phyloP scores from a whole-genome alignment of 345 rosid genomes.

The Pelargonium nanum region DNA sequence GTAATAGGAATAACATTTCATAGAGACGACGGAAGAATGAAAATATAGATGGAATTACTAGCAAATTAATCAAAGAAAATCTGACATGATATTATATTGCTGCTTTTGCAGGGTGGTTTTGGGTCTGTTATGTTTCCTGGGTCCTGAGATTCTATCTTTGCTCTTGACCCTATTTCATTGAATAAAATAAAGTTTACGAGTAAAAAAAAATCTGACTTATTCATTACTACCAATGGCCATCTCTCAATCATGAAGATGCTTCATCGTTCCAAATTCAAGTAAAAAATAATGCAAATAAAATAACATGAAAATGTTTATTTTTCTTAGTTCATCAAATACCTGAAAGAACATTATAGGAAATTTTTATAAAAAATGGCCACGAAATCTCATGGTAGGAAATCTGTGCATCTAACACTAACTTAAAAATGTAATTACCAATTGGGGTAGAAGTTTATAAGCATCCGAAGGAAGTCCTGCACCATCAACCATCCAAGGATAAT shows the following conservation, averaged over 20 bases:
- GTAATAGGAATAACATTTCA: background rate
- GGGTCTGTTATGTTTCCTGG: too few relatives aligned
- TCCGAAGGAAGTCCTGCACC: slow-evolving; percentile 87
- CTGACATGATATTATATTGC: too few relatives aligned
- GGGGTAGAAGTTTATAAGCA: slow-evolving; percentile 68
- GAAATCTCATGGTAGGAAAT: background rate
- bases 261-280: background rate
- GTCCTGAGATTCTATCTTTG: too few relatives aligned
- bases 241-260: background rate
- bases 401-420: background rate
- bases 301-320: too few relatives aligned
- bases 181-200: too few relatives aligned
- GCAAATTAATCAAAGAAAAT: background rate
- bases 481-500: slow-evolving; percentile 93
- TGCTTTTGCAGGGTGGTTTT: too few relatives aligned
- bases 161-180: too few relatives aligned
- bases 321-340: background rate
- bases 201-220: background rate
- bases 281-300: background rate
- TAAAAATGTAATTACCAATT: slow-evolving; percentile 38
- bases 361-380: too few relatives aligned
- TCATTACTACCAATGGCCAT: background rate
- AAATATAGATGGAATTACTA: background rate
- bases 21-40: background rate
- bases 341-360: background rate